A percentile compares a stretch with the other conserved stretches of the same genome.
Evolutionary conservation across 2,329 filamentous ascomycete genomes (phyloP).

Genomic region (Aspergillus sp.): DNA sequence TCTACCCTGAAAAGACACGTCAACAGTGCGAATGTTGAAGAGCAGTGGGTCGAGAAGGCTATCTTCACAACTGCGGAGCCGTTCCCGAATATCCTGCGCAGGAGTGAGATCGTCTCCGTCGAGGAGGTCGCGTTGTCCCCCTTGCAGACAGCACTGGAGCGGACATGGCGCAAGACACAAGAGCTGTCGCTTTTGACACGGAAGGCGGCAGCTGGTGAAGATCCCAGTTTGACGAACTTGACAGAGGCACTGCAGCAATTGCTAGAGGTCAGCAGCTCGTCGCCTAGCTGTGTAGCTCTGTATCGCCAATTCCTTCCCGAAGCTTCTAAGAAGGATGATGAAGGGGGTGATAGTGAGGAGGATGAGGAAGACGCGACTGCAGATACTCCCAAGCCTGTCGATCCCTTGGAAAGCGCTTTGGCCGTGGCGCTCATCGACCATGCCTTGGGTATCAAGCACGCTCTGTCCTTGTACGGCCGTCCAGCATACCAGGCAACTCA

Average conservation of each 20-base stretch:
- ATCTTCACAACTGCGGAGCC: slow-evolving; percentile 75
- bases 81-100: slow-evolving; percentile 84
- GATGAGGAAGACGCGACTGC: slow-evolving; percentile 41
- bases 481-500: slow-evolving; percentile 47
- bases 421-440: slow-evolving; percentile 84
- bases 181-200: slow-evolving; percentile 74
- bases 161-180: slow-evolving; percentile 82
- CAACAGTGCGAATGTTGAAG: slow-evolving; percentile 57
- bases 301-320: slow-evolving; percentile 69
- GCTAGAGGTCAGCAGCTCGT: slow-evolving; percentile 65
- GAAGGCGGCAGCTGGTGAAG: slow-evolving; percentile 64
- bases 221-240: slow-evolving; percentile 60
- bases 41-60: slow-evolving; percentile 75
- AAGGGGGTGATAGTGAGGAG: slow-evolving; percentile 28
- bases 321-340: slow-evolving; percentile 29
- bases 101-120: slow-evolving; percentile 72
- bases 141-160: slow-evolving; percentile 81
- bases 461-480: slow-evolving; percentile 61
- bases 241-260: slow-evolving; percentile 71
- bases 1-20: slow-evolving; percentile 66
- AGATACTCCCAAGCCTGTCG: slow-evolving; percentile 44
- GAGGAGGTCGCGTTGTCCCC: slow-evolving; percentile 63
- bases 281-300: slow-evolving; percentile 68
- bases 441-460: slow-evolving; percentile 77
- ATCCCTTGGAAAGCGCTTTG: slow-evolving; percentile 66